A percentile compares a stretch with the other conserved stretches of the same genome.
phyloP scores from a whole-genome alignment of 805 yeast species.

The Lachancea sp. region DNA sequence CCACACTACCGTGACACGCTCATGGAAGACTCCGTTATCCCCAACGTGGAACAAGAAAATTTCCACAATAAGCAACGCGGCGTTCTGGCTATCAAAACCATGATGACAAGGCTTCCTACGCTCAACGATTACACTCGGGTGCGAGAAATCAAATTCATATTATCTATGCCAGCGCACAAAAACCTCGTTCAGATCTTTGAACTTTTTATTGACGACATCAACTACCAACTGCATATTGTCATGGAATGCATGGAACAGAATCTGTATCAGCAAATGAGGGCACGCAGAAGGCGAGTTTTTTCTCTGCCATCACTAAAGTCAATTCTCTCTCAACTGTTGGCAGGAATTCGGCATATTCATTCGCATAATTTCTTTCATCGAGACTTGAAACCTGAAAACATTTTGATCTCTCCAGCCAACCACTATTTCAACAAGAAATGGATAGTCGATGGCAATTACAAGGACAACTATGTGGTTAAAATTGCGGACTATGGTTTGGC shows the following conservation, averaged over 20 bases:
- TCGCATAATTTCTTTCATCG: slow-evolving; percentile 57
- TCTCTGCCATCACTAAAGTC: slow-evolving; percentile 56
- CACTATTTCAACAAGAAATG: slow-evolving; percentile 43
- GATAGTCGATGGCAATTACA: slow-evolving; percentile 18
- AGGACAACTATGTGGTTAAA: slow-evolving; percentile 53
- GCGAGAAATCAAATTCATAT: slow-evolving; percentile 62
- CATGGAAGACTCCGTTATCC: slow-evolving; percentile 34
- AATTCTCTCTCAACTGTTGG: slow-evolving; percentile 61
- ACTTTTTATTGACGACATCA: slow-evolving; percentile 60
- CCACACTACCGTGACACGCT: slow-evolving; percentile 36
- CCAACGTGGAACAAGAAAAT: slow-evolving; percentile 27
- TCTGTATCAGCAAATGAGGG: slow-evolving; percentile 67
- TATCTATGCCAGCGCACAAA: slow-evolving; percentile 63
- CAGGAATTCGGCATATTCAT: slow-evolving; percentile 83
- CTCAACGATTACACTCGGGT: slow-evolving; percentile 51
- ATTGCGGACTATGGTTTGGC: slow-evolving; percentile 79
- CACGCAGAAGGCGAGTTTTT: slow-evolving; percentile 48
- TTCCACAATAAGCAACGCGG: slow-evolving; percentile 31
- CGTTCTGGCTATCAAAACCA: slow-evolving; percentile 74
- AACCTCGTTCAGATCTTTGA: slow-evolving; percentile 71
- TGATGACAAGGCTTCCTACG: slow-evolving; percentile 50
- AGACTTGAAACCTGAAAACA: slow-evolving; percentile 91
- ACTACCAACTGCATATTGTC: slow-evolving; percentile 63
- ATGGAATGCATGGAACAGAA: slow-evolving; percentile 88
- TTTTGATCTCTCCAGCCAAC: slow-evolving; percentile 56